Evolutionary conservation across 139 green algal species (phyloP), one percentile per base, ranked within the genome.

Genomic region (Choricystis sp.): DNA sequence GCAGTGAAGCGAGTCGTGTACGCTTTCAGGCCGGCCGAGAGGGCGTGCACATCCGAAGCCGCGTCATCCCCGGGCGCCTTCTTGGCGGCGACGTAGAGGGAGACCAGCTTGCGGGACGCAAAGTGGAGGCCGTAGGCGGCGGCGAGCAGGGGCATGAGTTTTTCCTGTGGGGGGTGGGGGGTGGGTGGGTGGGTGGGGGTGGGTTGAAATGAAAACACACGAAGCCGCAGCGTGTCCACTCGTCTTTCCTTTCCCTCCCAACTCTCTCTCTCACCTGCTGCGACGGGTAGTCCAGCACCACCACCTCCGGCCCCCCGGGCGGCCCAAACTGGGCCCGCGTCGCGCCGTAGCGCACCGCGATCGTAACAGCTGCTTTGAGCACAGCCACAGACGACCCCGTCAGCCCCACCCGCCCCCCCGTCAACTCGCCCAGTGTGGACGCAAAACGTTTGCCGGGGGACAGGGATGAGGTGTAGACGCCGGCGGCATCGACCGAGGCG

Each of bases 291-390:
- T 94, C 86, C 62, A 94, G 75, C 61, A 92, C 75, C 20, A 78
- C 69, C 3, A 89, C 68, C 81, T 92, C 85, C 1, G 76, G 61
- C 3, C 52, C 69, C 31, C 82, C 81, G 4, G 84, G 77, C 1
- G 85, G 86, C 19, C 86, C 85, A 79, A 93, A 93, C 76, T 93
- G 83, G 68, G 71, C 89, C 84, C 48, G 84, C 74, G 57, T 82
- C 73, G 78, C 75, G 4, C 65, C 71, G 72, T 93, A 93, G 52
- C 85, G 72, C 0, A 93, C 61, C 9, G 85, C 85, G 29, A 93
- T 85, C 19, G 82, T 88, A 28, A 88, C 27, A 1, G 83, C 77
- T 16, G 78, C 77, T 74, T 86, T 80, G 24, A 66, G 61, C 21
- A 58, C 28, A 19, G 19, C 3, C 27, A 55, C 30, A 5, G 79